These are phyloP conservation scores for Aspergillus carbonarius DNA, from an alignment of 2,329 filamentous ascomycete species.

Conservation along the genomic window DNA sequence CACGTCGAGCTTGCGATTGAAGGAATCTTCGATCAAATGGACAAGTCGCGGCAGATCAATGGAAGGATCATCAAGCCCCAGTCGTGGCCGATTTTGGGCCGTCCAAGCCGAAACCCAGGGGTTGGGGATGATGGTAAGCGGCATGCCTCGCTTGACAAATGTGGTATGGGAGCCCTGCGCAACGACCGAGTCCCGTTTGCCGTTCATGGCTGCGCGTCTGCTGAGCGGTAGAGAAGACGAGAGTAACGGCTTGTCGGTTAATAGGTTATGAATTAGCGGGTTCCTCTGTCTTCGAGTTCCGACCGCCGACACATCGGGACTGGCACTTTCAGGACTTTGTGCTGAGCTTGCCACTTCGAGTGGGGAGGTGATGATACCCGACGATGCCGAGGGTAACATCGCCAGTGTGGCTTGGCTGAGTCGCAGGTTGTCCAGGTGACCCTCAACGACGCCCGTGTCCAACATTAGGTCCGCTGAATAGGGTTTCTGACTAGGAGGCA, in stretches of 20 bases:
- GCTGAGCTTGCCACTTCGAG: constrained; percentile 70
- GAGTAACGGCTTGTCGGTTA: constrained; percentile 90
- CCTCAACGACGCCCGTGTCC: constrained; percentile 31
- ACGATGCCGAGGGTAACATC: constrained; percentile 78
- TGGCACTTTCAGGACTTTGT: constrained; percentile 25
- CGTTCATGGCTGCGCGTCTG: constrained; percentile 52
- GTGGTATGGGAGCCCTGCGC: constrained; percentile 62
- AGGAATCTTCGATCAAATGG: constrained; percentile 90
- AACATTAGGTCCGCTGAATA: constrained; percentile 8
- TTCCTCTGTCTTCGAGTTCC: constrained; percentile 67
- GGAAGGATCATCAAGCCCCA: constrained; percentile 73
- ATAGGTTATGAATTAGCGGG: constrained; percentile 88
- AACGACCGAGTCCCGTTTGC: constrained; percentile 28
- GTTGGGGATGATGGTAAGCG: constrained; percentile 78
- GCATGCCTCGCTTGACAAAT: constrained; percentile 87
- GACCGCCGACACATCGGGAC: constrained; percentile 46
- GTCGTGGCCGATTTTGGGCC: constrained; percentile 59
- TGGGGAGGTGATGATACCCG: constrained; percentile 85
- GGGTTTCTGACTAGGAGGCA: constrained; percentile 20
- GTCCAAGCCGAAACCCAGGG: constrained; percentile 66
- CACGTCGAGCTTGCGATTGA: constrained; percentile 79
- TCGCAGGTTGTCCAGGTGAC: constrained; percentile 69
- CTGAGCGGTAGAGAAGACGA: constrained; percentile 84
- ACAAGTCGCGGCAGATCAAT: constrained; percentile 82
- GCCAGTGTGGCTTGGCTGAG: constrained; percentile 69